Base-by-base conservation (phyloP, 768 basidiomycete species). In the Gloeostereum incarnatum region DNA sequence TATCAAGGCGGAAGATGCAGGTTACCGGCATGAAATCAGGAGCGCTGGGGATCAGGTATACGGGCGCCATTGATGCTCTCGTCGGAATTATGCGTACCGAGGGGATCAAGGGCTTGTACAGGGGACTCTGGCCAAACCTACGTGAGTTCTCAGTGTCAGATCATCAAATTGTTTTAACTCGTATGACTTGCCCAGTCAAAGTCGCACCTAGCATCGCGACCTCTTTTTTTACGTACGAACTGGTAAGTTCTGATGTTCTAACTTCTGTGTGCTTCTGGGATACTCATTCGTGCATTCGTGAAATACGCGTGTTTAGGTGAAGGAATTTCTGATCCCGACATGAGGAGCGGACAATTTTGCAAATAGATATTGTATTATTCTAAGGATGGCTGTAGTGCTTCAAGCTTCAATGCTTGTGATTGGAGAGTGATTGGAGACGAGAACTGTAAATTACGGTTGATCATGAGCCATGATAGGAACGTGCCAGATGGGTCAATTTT, bases 1-100 rank as follows among this genome's bases (percentile, higher is more conserved):
- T 98, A 4, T 59, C 98, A 42, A 72, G 94, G 33, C 73, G 94
- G 44, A 94, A 97, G 68, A 91, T 98, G 83, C 94, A 98, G 57
- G 87, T 94, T 42, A 72, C 78, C 4, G 89, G 89, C 9, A 81
- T 92, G 78, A 60, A 71, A 48, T 66, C 61, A 9, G 71, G 70
- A 13, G 64, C 69, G 9, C 53, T 75, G 44, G 69, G 71, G 32
- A 63, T 77, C 48, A 78, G 78, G 57, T 93, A 91, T 59, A 77
- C 61, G 30, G 86, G 88, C 6, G 92, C 90, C 5, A 41, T 89
- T 23, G 81, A 92, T 55, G 91, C 88, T 6, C 57, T 92, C 46
- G 57, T 55, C 41, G 69, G 70, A 36, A 89, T 89, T 33, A 29
- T 90, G 11, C 71, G 63, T 25, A 68, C 68, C 1, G 93, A 97